These are phyloP conservation scores for Metschnikowia amazonensis DNA, from an alignment of 805 yeast species.

Conservation along the genomic window DNA sequence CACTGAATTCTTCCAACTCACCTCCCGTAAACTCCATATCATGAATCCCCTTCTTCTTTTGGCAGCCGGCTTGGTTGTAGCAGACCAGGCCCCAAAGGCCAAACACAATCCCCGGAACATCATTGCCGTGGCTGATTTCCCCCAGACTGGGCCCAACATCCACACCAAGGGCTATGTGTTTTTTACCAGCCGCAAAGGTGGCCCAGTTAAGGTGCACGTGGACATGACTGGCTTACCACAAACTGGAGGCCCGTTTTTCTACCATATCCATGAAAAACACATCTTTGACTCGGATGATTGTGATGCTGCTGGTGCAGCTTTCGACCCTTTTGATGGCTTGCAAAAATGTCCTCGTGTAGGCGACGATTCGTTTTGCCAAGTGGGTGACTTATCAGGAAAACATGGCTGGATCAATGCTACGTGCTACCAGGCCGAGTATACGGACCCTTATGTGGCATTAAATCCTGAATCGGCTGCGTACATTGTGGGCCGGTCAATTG, in stretches of 20 bases:
- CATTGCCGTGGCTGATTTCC: constrained; percentile 57
- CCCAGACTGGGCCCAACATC: constrained; percentile 20
- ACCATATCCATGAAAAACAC: constrained; percentile 61
- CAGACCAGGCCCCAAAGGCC: constrained; percentile 48
- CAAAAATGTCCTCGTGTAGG: constrained; percentile 47
- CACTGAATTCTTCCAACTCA: background rate
- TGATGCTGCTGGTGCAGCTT: constrained; percentile 51
- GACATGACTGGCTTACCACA: constrained; percentile 68
- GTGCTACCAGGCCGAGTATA: constrained; percentile 59
- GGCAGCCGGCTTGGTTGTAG: constrained; percentile 16
- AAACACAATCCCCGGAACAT: constrained; percentile 47
- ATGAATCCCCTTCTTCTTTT: constrained; percentile 1
- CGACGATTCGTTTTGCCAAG: constrained; percentile 57
- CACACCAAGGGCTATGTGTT: constrained; percentile 40
- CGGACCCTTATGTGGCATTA: constrained; percentile 64
- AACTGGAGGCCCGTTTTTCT: constrained; percentile 62
- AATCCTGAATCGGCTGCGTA: constrained; percentile 53
- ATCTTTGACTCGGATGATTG: constrained; percentile 51
- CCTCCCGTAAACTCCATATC: background rate
- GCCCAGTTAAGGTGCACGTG: constrained; percentile 61
- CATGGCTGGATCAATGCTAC: constrained; percentile 72
- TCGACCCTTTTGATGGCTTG: constrained; percentile 60
- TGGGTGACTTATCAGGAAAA: constrained; percentile 76
- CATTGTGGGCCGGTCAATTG: constrained; percentile 52
- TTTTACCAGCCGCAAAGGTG: constrained; percentile 56